phyloP scores from a whole-genome alignment of 179 eudicot genomes.

The Silene noctiflora region DNA sequence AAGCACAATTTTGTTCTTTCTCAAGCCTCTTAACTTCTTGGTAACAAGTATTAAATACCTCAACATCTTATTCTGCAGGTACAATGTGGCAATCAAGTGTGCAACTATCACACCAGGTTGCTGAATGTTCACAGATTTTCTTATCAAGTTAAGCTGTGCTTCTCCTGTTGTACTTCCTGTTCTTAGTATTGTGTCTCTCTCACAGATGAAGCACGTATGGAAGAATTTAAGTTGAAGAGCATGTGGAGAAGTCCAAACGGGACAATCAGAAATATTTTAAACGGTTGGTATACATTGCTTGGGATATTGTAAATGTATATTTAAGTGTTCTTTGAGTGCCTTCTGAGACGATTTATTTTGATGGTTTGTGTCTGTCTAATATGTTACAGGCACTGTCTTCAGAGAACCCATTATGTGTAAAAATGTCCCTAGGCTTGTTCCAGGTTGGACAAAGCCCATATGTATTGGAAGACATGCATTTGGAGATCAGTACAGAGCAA shows the following conservation, averaged over 20 bases:
- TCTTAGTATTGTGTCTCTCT: neutral
- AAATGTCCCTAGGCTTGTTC: slow-evolving; percentile 84
- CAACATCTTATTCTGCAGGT: slow-evolving; percentile 41
- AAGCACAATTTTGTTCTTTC: neutral
- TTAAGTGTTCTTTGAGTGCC: neutral
- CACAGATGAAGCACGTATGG: slow-evolving; percentile 78
- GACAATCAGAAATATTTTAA: slow-evolving; percentile 80
- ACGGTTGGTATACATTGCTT: slow-evolving; percentile 52
- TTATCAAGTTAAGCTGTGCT: neutral
- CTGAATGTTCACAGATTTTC: neutral
- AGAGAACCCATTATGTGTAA: slow-evolving; percentile 96
- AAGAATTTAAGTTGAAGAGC: slow-evolving; percentile 59
- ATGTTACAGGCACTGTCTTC: slow-evolving; percentile 78
- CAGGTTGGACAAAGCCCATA: slow-evolving; percentile 97
- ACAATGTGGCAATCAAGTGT: slow-evolving; percentile 92
- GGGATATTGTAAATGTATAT: slow-evolving; percentile 1
- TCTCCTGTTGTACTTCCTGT: neutral
- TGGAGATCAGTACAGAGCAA: slow-evolving; percentile 94
- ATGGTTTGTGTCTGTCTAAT: slow-evolving; percentile 6
- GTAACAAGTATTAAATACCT: neutral
- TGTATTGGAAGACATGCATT: slow-evolving; percentile 99
- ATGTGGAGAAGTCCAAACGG: slow-evolving; percentile 99
- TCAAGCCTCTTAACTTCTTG: neutral
- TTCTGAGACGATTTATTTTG: neutral
- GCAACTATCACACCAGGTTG: slow-evolving; percentile 97